These are phyloP conservation scores for Vitis hybrid DNA, from an alignment of 177 flowering plant genomes.

Conservation along the genomic window DNA sequence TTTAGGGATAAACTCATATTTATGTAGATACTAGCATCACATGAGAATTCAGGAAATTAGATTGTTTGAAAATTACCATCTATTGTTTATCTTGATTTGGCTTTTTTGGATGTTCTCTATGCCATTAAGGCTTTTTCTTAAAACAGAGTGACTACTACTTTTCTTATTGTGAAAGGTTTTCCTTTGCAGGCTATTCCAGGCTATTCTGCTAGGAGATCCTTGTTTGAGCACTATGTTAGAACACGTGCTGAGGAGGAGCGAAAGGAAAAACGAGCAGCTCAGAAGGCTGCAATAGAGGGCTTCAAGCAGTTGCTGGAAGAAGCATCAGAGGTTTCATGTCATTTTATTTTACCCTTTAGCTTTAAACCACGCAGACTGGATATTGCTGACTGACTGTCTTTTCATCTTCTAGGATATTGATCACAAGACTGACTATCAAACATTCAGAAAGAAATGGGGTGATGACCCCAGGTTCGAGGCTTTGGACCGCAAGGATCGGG, in stretches of 20 bases:
- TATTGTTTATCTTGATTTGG: too few species aligned
- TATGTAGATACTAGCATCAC: too few species aligned
- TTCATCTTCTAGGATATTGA: slow-evolving; percentile 72
- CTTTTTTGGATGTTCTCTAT: too few species aligned
- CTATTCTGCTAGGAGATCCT: slow-evolving; percentile 76
- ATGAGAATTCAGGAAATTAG: too few species aligned
- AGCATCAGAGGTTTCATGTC: slow-evolving; percentile 70
- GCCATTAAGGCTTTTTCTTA: too few species aligned
- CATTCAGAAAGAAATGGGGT: slow-evolving; percentile 85
- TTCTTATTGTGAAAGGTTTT: slow-evolving; percentile 10
- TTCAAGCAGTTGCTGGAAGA: slow-evolving; percentile 91
- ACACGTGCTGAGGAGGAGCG: slow-evolving; percentile 99
- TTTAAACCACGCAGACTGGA: neutral
- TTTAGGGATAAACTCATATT: too few species aligned
- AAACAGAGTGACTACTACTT: neutral
- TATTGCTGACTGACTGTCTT: neutral
- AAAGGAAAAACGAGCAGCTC: slow-evolving; percentile 98
- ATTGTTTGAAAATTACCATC: too few species aligned
- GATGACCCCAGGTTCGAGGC: slow-evolving; percentile 83
- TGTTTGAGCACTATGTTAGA: slow-evolving; percentile 95
- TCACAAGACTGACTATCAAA: slow-evolving; percentile 65
- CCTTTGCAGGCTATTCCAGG: slow-evolving; percentile 81
- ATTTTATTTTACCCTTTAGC: slow-evolving; percentile 1
- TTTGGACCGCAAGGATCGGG: slow-evolving; percentile 91
- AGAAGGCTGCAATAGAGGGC: slow-evolving; percentile 92